Evolutionary conservation across 2,329 filamentous ascomycete species (phyloP).

Genomic region (Claviceps sp.): DNA sequence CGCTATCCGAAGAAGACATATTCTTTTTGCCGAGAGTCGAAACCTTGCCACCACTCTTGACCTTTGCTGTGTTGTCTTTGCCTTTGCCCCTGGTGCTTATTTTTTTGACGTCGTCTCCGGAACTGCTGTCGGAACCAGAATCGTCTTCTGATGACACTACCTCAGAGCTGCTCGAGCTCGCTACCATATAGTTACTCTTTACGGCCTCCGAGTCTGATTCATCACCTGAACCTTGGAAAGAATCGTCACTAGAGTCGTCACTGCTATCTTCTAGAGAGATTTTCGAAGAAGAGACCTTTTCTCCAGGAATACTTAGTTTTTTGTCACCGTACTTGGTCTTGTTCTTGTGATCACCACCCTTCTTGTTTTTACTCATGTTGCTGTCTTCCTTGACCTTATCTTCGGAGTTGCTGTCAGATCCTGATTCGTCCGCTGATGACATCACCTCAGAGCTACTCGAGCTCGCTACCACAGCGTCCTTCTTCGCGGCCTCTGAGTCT

Average conservation of each 20-base stretch:
- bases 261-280: neutral
- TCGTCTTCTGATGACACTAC: slow-evolving; percentile 3
- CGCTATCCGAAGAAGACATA: neutral
- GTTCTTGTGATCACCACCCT: too few relatives aligned
- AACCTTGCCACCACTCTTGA: neutral
- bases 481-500: too few relatives aligned
- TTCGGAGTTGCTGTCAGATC: neutral
- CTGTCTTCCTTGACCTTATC: neutral
- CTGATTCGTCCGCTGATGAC: slow-evolving; percentile 1
- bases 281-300: neutral
- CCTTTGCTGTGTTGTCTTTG: neutral
- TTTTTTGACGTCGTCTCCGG: neutral
- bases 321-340: neutral
- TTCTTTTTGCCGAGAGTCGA: neutral
- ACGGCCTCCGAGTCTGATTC: too few relatives aligned
- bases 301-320: neutral
- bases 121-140: neutral
- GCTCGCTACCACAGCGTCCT: neutral
- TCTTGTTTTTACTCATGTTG: too few relatives aligned
- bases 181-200: neutral
- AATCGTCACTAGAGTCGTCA: slow-evolving; percentile 9
- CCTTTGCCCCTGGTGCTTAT: neutral
- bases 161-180: slow-evolving; percentile 6
- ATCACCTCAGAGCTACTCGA: slow-evolving; percentile 7
- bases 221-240: too few relatives aligned